Evolutionary conservation across 805 yeast species (phyloP).

Genomic region (Myxozyma nipponensis): DNA sequence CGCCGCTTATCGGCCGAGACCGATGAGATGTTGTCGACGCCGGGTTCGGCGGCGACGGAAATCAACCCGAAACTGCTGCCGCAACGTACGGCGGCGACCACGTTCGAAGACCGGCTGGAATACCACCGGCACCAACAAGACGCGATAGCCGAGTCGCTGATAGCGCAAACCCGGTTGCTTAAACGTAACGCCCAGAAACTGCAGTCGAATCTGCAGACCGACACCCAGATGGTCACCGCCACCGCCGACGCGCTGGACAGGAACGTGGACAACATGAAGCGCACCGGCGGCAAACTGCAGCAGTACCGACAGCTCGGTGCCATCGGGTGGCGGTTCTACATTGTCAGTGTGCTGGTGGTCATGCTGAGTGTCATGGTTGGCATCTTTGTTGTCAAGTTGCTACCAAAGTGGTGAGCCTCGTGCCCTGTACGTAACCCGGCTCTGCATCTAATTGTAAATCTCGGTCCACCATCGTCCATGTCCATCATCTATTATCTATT

Average conservation of each 20-base stretch:
- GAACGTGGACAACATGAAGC: constrained; percentile 37
- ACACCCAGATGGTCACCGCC: constrained; percentile 35
- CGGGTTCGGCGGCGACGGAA: neutral
- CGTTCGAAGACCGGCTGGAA: constrained; percentile 22
- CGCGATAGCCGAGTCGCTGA: constrained; percentile 47
- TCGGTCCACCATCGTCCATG: no score
- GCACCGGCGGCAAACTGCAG: constrained; percentile 36
- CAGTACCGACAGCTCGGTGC: constrained; percentile 38
- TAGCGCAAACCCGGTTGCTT: constrained; percentile 47
- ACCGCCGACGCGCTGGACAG: constrained; percentile 38
- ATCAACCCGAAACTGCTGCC: neutral
- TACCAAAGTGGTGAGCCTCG: constrained; percentile 26
- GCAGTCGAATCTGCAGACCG: constrained; percentile 40
- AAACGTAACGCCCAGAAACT: constrained; percentile 47
- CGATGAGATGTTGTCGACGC: constrained; percentile 7
- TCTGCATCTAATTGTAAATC: no score
- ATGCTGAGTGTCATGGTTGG: constrained; percentile 35
- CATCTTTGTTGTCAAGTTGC: constrained; percentile 36
- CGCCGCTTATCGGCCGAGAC: neutral
- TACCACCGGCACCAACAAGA: constrained; percentile 41
- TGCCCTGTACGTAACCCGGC: neutral
- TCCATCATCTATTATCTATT: no score
- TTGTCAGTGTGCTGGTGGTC: constrained; percentile 38
- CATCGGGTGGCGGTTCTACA: constrained; percentile 42
- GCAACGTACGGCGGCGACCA: neutral